Base-by-base conservation (phyloP, 129 eudicot genomes). In the Smallanthus sonchifolius region DNA sequence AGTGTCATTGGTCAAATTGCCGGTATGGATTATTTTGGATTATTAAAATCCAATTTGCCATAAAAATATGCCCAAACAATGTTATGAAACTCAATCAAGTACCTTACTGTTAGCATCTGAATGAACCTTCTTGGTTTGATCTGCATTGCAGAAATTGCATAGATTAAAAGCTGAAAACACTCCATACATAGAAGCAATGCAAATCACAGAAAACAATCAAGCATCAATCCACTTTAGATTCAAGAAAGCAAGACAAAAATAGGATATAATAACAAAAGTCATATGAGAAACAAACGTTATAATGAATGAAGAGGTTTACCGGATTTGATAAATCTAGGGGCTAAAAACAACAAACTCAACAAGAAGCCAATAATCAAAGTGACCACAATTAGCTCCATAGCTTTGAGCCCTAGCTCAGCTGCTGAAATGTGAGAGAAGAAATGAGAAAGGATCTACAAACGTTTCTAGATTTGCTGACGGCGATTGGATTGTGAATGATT, bases 361-460 rank as follows among this genome's bases (percentile, higher is more conserved):
- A 92, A 54, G 78, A 91, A 39, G n/a, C 88, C 91, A 24, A 92
- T 15, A 36, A 89, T 57, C 77, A 85, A 61, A 64, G 93, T 89
- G 44, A 80, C 39, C 37, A 78, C 20, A 1, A 73, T 67, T 9
- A 80, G 74, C 85, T 86, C 96, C 96, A 92, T 92, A 45, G 39
- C 38, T 19, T 65, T 72, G 63, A 69, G 38, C 69, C 60, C 81
- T 79, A 47, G 52, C 81, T 77, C 66, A 35, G 24, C 83, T 75
- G 74, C 74, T 48, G 62, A 28, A 42, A n/a, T 37, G 35, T 52
- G 38, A 36, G 6, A 14, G 52, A 39, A 19, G 49, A 65, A 14
- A 40, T 65, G 51, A 40, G 30, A 61, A 7, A 42, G 19, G 42
- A 61, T 32, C 67, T 30, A 61, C 67, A 24, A 24, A 24, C 30